Base-by-base conservation (phyloP, 2,329 filamentous ascomycete genomes). In the Aspergillus glaucus region DNA sequence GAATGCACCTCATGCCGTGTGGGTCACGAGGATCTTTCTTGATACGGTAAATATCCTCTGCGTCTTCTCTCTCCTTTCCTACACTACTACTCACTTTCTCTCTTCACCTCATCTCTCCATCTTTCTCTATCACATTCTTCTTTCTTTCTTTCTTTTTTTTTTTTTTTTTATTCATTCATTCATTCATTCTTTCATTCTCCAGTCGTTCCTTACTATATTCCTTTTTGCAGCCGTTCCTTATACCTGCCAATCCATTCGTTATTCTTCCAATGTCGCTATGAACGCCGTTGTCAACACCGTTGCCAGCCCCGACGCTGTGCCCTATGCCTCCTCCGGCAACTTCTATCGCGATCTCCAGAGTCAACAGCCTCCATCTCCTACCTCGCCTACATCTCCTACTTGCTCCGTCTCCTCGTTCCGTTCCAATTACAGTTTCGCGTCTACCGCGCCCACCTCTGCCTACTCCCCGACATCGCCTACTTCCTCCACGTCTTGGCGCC, bases 391-490 rank as follows among this genome's bases (percentile, higher is more conserved):
- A 14, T 65, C 65, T 30, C 61, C 64, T 50, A 61, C 58, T 8
- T 62, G 66, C 37, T 67, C 68, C 15, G 37, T 67, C 22, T 67
- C 66, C n/a, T 69, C 67, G 37, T 67, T 65, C 51, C 64, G 60
- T 46, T 66, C 60, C 50, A 68, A 71, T 32, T 68, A 65, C 50
- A 63, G 56, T 47, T 60, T 60, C 41, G 37, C 37, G 15, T 67
- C 68, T 4, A 67, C 66, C n/a, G 53, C 57, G 19, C 68, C 69
- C n/a, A 66, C 41, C 7, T 28, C 62, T n/a, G 57, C 60, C 34
- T 70, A 68, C 51, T 66, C 68, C 10, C 63, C 67, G 22, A 62
- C 66, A n/a, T 65, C 67, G 2, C 63, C 67, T 14, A 61, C 56
- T 6, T 62, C 62, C 40, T 63, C 64, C 28, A 9, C 26, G 3